These are phyloP conservation scores for Scheffersomyces lignicola DNA, from an alignment of 1,139 yeast genomes.

Conservation along the genomic window DNA sequence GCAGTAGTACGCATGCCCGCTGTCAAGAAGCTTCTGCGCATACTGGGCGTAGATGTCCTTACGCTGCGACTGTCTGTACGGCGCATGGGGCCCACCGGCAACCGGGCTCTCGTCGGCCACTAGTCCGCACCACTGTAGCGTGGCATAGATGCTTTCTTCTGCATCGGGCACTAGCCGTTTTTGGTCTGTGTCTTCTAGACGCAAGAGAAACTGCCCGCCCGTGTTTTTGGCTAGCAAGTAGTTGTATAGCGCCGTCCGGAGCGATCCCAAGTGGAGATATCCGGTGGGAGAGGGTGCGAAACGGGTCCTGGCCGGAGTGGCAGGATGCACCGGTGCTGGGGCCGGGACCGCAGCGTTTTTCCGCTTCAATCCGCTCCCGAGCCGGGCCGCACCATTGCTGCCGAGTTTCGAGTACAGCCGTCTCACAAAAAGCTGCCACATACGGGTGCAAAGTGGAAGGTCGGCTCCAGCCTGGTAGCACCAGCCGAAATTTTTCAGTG, in stretches of 20 bases:
- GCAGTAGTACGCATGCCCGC: slow-evolving; percentile 82
- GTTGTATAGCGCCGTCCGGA: slow-evolving; percentile 90
- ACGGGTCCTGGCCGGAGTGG: slow-evolving; percentile 74
- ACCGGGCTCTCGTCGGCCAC: slow-evolving; percentile 80
- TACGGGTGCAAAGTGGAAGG: too few species aligned
- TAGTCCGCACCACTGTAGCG: slow-evolving; percentile 77
- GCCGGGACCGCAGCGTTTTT: background rate
- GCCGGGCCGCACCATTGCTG: background rate
- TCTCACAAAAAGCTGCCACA: background rate
- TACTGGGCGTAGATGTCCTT: slow-evolving; percentile 60
- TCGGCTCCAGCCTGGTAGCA: too few species aligned
- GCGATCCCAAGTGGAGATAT: slow-evolving; percentile 82
- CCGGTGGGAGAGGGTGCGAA: slow-evolving; percentile 99
- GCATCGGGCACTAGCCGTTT: slow-evolving; percentile 78
- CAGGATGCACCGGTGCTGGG: slow-evolving; percentile 42
- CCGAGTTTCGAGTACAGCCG: background rate
- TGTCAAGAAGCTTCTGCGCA: slow-evolving; percentile 53
- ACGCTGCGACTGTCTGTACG: slow-evolving; percentile 85
- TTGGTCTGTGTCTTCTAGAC: slow-evolving; percentile 93
- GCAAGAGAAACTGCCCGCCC: slow-evolving; percentile 73
- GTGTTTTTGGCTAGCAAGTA: slow-evolving; percentile 78
- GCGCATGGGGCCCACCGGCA: slow-evolving; percentile 67
- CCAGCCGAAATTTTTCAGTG: too few species aligned
- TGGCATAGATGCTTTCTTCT: slow-evolving; percentile 73
- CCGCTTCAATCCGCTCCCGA: background rate